Evolutionary conservation across 2,329 filamentous ascomycete genomes (phyloP).

Genomic region (Venturiaceae sp.): DNA sequence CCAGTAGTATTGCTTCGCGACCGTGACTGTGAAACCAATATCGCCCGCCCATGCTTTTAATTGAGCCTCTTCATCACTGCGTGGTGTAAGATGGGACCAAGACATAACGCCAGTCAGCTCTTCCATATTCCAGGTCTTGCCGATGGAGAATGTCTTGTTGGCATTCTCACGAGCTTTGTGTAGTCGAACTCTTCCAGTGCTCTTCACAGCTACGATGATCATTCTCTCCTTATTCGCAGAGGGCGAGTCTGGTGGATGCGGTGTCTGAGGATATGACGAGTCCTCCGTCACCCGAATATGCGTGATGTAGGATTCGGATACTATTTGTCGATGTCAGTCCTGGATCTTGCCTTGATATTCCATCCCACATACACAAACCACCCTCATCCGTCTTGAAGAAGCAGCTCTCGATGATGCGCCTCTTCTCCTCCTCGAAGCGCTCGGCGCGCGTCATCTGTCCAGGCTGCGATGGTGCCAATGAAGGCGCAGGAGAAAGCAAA

Average conservation of each 20-base stretch:
- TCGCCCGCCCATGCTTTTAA: constrained; percentile 68
- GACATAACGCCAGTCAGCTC: constrained; percentile 79
- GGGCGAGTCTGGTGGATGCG: constrained; percentile 70
- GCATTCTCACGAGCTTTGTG: constrained; percentile 95
- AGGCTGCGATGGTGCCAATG: constrained; percentile 1
- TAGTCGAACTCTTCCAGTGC: constrained; percentile 84
- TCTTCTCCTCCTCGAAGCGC: constrained; percentile 93
- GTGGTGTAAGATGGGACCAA: constrained; percentile 54
- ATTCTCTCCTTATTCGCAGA: constrained; percentile 68
- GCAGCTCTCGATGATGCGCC: constrained; percentile 87
- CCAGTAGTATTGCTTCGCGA: constrained; percentile 97
- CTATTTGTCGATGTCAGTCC: constrained; percentile 29
- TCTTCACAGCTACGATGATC: constrained; percentile 87
- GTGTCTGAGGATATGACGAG: constrained; percentile 68
- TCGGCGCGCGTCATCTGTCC: constrained; percentile 50
- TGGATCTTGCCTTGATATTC: constrained; percentile 4
- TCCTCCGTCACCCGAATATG: constrained; percentile 90
- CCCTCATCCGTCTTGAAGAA: constrained; percentile 84
- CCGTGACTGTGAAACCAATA: constrained; percentile 75
- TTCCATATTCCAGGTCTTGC: constrained; percentile 96
- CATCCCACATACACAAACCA: constrained; percentile 55
- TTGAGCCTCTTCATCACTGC: constrained; percentile 49
- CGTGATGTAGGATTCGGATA: constrained; percentile 92
- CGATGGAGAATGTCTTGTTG: constrained; percentile 91
- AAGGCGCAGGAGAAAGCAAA: constrained; percentile 13